A percentile compares a stretch with the other conserved stretches of the same genome.
These are phyloP conservation scores for Neonectria sp. DNA, from an alignment of 2,329 filamentous ascomycete species.

Conservation along the genomic window DNA sequence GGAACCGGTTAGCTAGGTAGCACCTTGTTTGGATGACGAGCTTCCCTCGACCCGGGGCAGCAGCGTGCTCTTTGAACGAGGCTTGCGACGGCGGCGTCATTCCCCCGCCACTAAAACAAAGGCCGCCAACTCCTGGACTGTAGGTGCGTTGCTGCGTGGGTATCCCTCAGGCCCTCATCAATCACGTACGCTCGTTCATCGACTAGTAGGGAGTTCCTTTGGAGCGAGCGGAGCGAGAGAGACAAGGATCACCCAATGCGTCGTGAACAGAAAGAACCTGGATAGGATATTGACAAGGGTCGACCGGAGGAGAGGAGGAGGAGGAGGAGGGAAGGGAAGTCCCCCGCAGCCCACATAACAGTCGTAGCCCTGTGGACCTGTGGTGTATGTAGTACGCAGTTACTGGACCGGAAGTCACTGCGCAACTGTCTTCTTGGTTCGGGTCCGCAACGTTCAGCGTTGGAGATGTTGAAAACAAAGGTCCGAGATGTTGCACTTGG, in stretches of 20 bases:
- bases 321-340: not conserved
- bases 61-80: conserved; percentile 35
- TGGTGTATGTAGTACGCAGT: not conserved
- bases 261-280: not conserved
- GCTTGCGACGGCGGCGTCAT: conserved; percentile 42
- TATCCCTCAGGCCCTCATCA: not conserved
- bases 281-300: conserved; percentile 3
- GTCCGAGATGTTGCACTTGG: not conserved
- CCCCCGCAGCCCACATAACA: not conserved
- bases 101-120: conserved; percentile 38
- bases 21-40: conserved; percentile 17
- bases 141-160: not conserved
- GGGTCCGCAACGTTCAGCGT: not conserved
- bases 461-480: not conserved
- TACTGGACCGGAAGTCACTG: not conserved
- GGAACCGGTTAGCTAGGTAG: conserved; percentile 23
- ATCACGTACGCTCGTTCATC: conserved; percentile 15
- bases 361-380: not conserved
- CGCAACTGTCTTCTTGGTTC: not conserved
- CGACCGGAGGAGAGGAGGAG: not conserved
- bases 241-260: conserved; percentile 10
- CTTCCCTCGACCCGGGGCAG: conserved; percentile 42
- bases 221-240: conserved; percentile 18
- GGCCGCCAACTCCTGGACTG: not conserved
- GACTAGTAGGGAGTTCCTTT: conserved; percentile 20